phyloP scores from a whole-genome alignment of 1,284 basidiomycete genomes.

The Trichosporon asahii region DNA sequence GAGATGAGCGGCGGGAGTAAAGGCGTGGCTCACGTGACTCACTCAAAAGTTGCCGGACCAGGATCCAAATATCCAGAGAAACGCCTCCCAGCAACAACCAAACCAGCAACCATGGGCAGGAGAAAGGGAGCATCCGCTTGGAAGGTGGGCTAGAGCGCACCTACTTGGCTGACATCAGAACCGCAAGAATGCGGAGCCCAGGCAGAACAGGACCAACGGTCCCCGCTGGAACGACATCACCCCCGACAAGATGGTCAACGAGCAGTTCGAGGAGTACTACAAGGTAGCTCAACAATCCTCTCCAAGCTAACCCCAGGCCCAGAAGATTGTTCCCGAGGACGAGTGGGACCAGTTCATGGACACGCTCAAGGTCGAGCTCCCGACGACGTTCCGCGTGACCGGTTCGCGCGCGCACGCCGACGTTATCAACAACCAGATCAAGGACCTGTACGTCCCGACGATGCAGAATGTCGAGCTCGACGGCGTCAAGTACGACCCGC shows the following conservation, averaged over 20 bases:
- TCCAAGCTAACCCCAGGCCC: slow-evolving; percentile 30
- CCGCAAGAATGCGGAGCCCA: slow-evolving; percentile 14
- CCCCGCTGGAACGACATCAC: slow-evolving; percentile 27
- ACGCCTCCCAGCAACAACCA: background rate
- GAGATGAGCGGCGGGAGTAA: slow-evolving; percentile 5
- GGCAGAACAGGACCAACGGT: slow-evolving; percentile 9
- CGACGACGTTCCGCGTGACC: slow-evolving; percentile 91
- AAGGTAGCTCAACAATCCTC: slow-evolving; percentile 37
- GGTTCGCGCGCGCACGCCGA: slow-evolving; percentile 77
- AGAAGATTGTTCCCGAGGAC: slow-evolving; percentile 50
- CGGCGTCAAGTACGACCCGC: slow-evolving; percentile 63
- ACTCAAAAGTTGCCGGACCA: background rate
- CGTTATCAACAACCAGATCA: slow-evolving; percentile 69
- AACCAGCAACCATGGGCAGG: slow-evolving; percentile 2
- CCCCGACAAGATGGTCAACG: slow-evolving; percentile 58
- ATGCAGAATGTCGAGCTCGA: slow-evolving; percentile 75
- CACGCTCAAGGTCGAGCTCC: slow-evolving; percentile 68
- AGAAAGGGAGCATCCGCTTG: slow-evolving; percentile 8
- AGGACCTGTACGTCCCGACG: slow-evolving; percentile 71
- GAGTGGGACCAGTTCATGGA: slow-evolving; percentile 80
- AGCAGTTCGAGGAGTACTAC: slow-evolving; percentile 72
- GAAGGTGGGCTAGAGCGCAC: background rate
- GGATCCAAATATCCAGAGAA: background rate
- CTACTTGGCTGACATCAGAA: background rate
- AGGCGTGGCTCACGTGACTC: background rate